Percentiles rank a stretch among this genome's conserved stretches.
These are phyloP conservation scores for Thymus mandschuricus DNA, from an alignment of 257 asterid genomes.

Conservation along the genomic window DNA sequence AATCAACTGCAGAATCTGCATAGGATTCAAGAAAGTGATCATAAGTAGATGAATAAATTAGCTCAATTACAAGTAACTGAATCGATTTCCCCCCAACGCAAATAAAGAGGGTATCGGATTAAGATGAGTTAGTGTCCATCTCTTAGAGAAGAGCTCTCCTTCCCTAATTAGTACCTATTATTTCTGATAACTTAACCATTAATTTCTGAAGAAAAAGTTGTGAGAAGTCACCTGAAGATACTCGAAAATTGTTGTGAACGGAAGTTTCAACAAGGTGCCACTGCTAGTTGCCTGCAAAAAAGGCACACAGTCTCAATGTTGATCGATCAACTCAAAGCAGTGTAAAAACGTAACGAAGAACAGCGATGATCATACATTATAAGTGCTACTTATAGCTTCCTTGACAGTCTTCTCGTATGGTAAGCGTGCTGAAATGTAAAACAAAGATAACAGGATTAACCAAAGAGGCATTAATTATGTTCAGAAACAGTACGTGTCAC, in stretches of 20 bases:
- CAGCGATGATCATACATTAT: constrained; percentile 43
- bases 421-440: constrained; percentile 52
- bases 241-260: constrained; percentile 91
- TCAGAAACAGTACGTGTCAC: background rate
- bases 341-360: constrained; percentile 11
- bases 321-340: constrained; percentile 24
- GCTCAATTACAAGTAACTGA: background rate
- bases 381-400: constrained; percentile 57
- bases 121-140: background rate
- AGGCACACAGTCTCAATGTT: constrained; percentile 19
- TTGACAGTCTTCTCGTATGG: constrained; percentile 54
- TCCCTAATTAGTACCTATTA: background rate
- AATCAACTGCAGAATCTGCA: constrained; percentile 74
- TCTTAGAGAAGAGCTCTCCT: background rate
- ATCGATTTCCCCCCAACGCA: background rate
- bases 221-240: constrained; percentile 80
- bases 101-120: background rate
- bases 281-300: constrained; percentile 62
- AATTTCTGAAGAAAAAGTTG: background rate
- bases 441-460: constrained; percentile 29
- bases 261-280: constrained; percentile 79
- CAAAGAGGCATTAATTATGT: constrained; percentile 9
- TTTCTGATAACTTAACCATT: background rate
- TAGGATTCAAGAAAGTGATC: constrained; percentile 12
- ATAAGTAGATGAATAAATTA: constrained; percentile 23